Evolutionary conservation across 352 stramenopile genomes (phyloP).

Genomic region (Pythium plurisporium): DNA sequence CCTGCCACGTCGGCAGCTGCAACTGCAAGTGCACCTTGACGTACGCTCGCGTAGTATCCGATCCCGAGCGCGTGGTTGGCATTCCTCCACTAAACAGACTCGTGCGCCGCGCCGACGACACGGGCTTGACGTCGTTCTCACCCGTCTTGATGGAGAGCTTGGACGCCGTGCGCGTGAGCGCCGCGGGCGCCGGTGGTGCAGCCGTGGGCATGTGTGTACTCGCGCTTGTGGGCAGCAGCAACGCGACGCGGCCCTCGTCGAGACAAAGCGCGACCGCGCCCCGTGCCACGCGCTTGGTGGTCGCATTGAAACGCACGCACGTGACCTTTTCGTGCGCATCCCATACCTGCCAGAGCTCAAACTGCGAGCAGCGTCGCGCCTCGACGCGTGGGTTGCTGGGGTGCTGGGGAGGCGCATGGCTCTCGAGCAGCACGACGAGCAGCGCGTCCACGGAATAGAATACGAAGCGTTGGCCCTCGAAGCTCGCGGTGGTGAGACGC

Average conservation of each 20-base stretch:
- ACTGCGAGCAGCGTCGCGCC: conserved; percentile 31
- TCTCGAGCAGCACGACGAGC: conserved; percentile 60
- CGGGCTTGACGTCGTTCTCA: conserved; percentile 11
- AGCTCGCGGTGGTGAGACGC: conserved; percentile 34
- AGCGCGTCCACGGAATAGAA: conserved; percentile 52
- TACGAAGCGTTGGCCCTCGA: conserved; percentile 55
- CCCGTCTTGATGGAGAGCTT: conserved; percentile 21
- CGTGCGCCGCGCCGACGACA: conserved; percentile 12
- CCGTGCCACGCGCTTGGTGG: conserved; percentile 38
- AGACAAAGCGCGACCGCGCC: conserved; percentile 61
- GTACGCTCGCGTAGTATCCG: conserved; percentile 37
- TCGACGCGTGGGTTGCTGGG: conserved; percentile 24
- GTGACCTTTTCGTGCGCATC: conserved; percentile 35
- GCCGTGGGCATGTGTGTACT: conserved; percentile 9
- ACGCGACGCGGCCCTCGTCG: conserved; percentile 53
- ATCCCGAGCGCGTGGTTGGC: neutral
- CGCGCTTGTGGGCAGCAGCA: conserved; percentile 41
- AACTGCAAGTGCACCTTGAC: conserved; percentile 69
- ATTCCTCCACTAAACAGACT: conserved; percentile 8
- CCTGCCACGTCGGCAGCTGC: conserved; percentile 56
- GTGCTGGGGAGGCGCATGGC: conserved; percentile 14
- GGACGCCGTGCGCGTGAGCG: conserved; percentile 10
- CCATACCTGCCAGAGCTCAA: conserved; percentile 74
- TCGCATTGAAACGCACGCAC: conserved; percentile 54
- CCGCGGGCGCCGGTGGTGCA: conserved; percentile 1